Base-by-base conservation (phyloP, 2,329 filamentous ascomycete genomes). In the Colletotrichum australisinense region DNA sequence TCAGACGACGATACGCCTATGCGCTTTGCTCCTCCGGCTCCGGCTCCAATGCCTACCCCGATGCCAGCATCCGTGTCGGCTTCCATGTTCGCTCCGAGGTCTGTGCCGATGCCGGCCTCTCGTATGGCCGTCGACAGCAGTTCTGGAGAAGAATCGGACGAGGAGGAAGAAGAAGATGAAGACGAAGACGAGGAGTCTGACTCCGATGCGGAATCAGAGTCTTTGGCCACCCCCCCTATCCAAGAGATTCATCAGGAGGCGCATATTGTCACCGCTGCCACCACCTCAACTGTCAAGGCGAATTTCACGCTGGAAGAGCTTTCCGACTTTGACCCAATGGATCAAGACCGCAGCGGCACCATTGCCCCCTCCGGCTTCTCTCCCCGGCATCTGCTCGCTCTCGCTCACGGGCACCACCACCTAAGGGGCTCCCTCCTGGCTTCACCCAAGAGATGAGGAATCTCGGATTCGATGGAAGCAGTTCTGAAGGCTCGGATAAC, bases 381-480 rank as follows among this genome's bases (percentile, higher is more conserved):
- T 85, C 83, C 49, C 79, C 83, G 49, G 79, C 81, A 14, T 83
- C 86, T 16, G 83, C 83, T 59, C 81, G 82, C 26, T 86, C 84
- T 73, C 80, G 83, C 22, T 84, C 84, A 6, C 75, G 80, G 24
- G 55, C 71, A 8, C 65, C 69, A 3, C 52, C 28, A 6, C 55
- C 71, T 4, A 77, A 75, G 12, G 80, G 86, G 28, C 78, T 86
- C 12, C 85, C 88, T 72, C 82, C 79, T 26, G 80, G 79, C 56
- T 84, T 88, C 77, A 82, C 87, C 78, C 81, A 81, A 35, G 83
- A 85, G 46, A 80, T 89, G 58, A 79, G 79, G 42, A 85, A 86
- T 46, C 85, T 89, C n/a, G 53, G 53, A 14, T 53, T 49, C 11
- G 62, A 52, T 66, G 84, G 84, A 60, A 87, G 86, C 79, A 83